Base-by-base conservation (phyloP, 768 basidiomycete genomes). In the Cytidiella melzeri region DNA sequence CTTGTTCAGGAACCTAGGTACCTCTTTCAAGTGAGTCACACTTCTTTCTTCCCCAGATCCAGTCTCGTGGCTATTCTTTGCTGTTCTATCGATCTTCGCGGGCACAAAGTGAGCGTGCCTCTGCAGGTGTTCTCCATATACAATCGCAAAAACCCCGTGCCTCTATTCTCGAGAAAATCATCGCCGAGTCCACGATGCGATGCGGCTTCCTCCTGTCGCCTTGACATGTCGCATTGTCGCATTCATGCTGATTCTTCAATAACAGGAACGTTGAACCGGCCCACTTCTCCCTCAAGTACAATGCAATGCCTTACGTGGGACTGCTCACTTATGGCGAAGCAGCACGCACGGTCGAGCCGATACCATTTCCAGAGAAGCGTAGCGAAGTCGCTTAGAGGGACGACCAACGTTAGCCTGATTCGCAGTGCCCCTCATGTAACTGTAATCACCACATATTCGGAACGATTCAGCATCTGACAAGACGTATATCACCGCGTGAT, bases 251-350 rank as follows among this genome's bases (percentile, higher is more conserved):
- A n/a, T n/a, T n/a, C 43, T 47, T 48, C 6, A 34, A 13, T 43
- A 24, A n/a, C 58, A 92, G 90, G 61, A 75, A 81, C 59, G 75
- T 77, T 25, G 68, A 76, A 12, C 72, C 84, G 13, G 81, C 84
- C 5, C 70, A 79, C 51, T 93, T 88, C 63, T 70, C 77, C 1
- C 74, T 95, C 23, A 87, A 85, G 59, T 95, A 93, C 68, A 92
- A 93, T 60, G 61, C 92, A 26, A 93, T 94, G 90, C 92, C 92
- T 5, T 83, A 86, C 60, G 87, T 94, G 18, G 92, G 92, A 18
- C 57, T 81, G 39, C 74, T 93, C 42, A 83, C 77, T 2, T 86
- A 84, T 44, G 92, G 90, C 21, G 85, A 89, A 63, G 89, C 81
- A 12, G 72, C 72, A 41, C 70, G 73, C 41, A 75, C 72, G 30